phyloP scores from a whole-genome alignment of 805 yeast genomes.

The Yamadazyma olivae region DNA sequence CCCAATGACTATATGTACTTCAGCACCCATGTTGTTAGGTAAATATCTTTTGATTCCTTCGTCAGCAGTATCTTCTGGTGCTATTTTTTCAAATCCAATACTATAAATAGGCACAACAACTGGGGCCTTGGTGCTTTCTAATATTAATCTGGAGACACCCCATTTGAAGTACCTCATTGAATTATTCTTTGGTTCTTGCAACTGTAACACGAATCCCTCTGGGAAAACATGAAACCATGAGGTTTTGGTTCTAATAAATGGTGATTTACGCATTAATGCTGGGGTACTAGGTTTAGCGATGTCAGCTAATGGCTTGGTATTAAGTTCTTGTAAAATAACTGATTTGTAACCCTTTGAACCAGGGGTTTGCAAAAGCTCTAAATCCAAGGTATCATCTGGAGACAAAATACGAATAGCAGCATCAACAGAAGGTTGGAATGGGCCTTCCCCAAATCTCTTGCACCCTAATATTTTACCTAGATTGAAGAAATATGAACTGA shows the following conservation, averaged over 20 bases:
- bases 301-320: slow-evolving; percentile 9
- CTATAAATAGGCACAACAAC: slow-evolving; percentile 83
- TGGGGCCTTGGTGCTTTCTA: slow-evolving; percentile 83
- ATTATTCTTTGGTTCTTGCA: slow-evolving; percentile 71
- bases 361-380: slow-evolving; percentile 29
- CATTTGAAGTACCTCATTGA: slow-evolving; percentile 95
- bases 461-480: slow-evolving; percentile 88
- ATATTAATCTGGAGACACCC: slow-evolving; percentile 84
- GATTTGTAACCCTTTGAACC: slow-evolving; percentile 22
- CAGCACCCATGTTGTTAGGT: slow-evolving; percentile 65
- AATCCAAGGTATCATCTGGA: slow-evolving; percentile 67
- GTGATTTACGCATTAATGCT: slow-evolving; percentile 38
- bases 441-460: slow-evolving; percentile 87
- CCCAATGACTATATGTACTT: slow-evolving; percentile 69
- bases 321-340: slow-evolving; percentile 35
- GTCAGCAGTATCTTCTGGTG: slow-evolving; percentile 70
- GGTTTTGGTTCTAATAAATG: slow-evolving; percentile 60
- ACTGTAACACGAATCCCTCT: slow-evolving; percentile 88
- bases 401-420: slow-evolving; percentile 78
- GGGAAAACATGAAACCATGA: slow-evolving; percentile 96
- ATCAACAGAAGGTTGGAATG: slow-evolving; percentile 87
- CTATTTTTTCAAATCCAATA: slow-evolving; percentile 81
- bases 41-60: slow-evolving; percentile 53
- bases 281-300: slow-evolving; percentile 24
- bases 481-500: slow-evolving; percentile 64